Evolutionary conservation across 1,139 yeast species (phyloP).

Genomic region (Magnusiomyces fungicola): DNA sequence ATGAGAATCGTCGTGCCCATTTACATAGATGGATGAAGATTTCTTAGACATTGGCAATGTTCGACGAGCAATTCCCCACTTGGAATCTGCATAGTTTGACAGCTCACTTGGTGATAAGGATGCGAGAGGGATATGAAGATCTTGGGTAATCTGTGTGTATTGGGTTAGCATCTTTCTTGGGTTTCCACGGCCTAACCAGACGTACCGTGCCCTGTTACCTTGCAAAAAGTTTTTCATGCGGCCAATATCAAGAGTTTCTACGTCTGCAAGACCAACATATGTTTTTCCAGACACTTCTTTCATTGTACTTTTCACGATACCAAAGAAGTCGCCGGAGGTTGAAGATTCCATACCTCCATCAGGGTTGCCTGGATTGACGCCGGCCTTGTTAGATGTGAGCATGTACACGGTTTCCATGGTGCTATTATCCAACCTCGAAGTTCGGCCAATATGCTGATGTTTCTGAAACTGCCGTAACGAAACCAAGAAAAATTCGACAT

Average conservation of each 20-base stretch:
- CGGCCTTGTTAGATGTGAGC: constrained; percentile 44
- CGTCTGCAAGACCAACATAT: constrained; percentile 38
- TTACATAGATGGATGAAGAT: background rate
- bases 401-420: constrained; percentile 56
- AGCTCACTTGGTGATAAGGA: constrained; percentile 21
- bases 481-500: constrained; percentile 54
- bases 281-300: constrained; percentile 52
- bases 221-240: constrained; percentile 37
- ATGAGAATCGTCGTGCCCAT: too few relatives aligned
- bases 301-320: constrained; percentile 64
- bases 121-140: constrained; percentile 23
- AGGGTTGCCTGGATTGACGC: background rate
- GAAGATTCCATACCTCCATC: background rate
- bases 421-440: constrained; percentile 53
- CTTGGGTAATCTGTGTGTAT: constrained; percentile 5
- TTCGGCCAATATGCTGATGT: constrained; percentile 51
- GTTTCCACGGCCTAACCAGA: constrained; percentile 44
- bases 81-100: constrained; percentile 8
- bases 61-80: constrained; percentile 14
- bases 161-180: constrained; percentile 4
- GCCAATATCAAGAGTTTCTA: constrained; percentile 47
- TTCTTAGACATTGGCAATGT: constrained; percentile 12
- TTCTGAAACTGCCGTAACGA: constrained; percentile 64
- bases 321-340: constrained; percentile 47
- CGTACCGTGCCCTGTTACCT: constrained; percentile 42